Evolutionary conservation across 139 green algal species (phyloP), one percentile per base, ranked within the genome.

Genomic region (Chlorella ohadii): DNA sequence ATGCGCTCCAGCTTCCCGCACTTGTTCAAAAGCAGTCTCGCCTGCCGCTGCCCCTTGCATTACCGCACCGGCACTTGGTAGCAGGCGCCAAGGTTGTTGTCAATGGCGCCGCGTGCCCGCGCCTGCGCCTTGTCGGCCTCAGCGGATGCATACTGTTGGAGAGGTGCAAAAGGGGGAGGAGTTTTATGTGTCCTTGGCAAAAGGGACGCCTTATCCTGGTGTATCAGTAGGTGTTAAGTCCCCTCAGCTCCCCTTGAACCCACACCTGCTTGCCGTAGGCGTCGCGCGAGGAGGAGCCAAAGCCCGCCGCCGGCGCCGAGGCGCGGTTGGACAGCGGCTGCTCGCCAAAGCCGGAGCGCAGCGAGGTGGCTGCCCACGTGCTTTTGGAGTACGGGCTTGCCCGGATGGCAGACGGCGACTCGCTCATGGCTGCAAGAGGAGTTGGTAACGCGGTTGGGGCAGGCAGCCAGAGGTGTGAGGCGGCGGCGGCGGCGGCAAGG

Each of bases 61-160:
- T 51, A 22, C 38, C 86, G 36, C 39, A 90, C 87, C 67, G 75
- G 73, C 0, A 84, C 56, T 33, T 79, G 68, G 67, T 89, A 91
- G 71, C 84, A 86, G 27, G 87, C 74, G 13, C 87, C 87, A 27
- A 85, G 85, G 11, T 78, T 80, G 72, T 89, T 91, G 82, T 89
- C 86, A 3, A 82, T 82, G 57, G 83, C 83, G 28, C 87, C 87
- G 33, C 78, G 70, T 0, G 80, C 61, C 55, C 83, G 81, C 23
- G 61, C 82, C 38, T 86, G 84, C 17, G 85, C 87, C 33, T 78
- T 70, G 72, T 91, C 87, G 47, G 75, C 87, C 73, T 89, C 87
- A 20, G 77, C 55, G 34, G 39, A 78, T 28, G 33, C 59, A 61
- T 70, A 82, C 65, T 82, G 76, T 27, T 72, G 64, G 28, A 36